phyloP scores from a whole-genome alignment of 305 asterid genomes.

The Plantago lanceolata region DNA sequence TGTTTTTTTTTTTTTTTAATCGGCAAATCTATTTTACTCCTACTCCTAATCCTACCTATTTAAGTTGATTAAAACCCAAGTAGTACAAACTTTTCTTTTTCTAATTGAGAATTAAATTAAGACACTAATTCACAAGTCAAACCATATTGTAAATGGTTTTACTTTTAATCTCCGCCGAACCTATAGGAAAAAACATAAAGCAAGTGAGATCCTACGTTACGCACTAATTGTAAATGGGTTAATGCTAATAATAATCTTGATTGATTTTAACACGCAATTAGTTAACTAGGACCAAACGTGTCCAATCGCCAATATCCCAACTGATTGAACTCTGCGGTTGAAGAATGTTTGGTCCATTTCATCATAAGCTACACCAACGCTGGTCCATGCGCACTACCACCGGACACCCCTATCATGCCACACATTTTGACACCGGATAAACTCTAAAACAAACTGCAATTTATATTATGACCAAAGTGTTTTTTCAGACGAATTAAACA shows the following conservation, averaged over 20 bases:
- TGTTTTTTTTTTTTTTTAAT: no score
- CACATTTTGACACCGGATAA: neutral
- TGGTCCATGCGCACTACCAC: slow-evolving; percentile 5
- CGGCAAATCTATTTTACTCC: no score
- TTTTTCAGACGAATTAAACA: no score
- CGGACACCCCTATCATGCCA: neutral
- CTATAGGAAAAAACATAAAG: neutral
- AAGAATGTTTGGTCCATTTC: neutral
- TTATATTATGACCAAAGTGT: no score
- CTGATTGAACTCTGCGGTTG: neutral
- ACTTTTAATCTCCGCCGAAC: slow-evolving; percentile 3
- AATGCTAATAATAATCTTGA: no score
- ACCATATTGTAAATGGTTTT: neutral
- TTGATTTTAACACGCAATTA: no score
- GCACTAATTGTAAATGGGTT: neutral
- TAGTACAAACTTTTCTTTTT: neutral
- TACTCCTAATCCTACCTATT: no score
- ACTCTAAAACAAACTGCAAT: no score
- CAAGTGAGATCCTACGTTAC: neutral
- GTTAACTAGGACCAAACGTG: neutral
- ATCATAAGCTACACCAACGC: slow-evolving; percentile 4
- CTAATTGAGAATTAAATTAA: neutral
- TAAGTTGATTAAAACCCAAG: neutral
- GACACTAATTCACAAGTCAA: neutral
- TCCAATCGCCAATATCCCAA: neutral